Evolutionary conservation across 805 yeast species (phyloP).

Genomic region (Zygoascus flipseniorum): DNA sequence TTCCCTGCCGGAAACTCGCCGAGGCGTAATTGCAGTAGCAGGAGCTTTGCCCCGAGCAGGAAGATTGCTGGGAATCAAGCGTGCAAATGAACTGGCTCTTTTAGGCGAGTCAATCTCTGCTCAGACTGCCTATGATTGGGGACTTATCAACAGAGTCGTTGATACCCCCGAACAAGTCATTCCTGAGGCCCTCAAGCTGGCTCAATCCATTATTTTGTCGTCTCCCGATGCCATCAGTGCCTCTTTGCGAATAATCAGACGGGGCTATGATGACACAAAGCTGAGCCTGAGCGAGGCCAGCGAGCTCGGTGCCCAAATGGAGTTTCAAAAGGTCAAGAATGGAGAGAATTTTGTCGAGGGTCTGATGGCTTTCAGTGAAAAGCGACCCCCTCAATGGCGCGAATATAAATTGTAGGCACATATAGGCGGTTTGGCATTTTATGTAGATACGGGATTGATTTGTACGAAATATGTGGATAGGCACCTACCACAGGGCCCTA

Average conservation of each 20-base stretch:
- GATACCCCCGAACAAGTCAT: constrained; percentile 15
- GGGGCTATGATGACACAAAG: constrained; percentile 16
- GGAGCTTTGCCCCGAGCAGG: constrained; percentile 24
- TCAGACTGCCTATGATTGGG: constrained; percentile 19
- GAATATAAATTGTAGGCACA: constrained; percentile 13
- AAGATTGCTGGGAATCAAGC: constrained; percentile 17
- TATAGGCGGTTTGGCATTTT: background rate
- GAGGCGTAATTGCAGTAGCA: constrained; percentile 22
- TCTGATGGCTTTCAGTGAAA: constrained; percentile 17
- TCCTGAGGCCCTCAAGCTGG: constrained; percentile 18
- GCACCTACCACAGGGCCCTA: too few species aligned
- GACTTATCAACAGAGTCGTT: constrained; percentile 19
- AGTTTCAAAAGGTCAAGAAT: constrained; percentile 7
- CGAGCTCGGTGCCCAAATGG: constrained; percentile 7
- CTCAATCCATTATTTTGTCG: constrained; percentile 13
- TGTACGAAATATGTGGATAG: too few species aligned
- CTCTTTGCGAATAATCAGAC: constrained; percentile 15
- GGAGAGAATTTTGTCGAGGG: constrained; percentile 18
- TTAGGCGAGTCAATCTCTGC: constrained; percentile 22
- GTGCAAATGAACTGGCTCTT: constrained; percentile 21
- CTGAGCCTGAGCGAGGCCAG: constrained; percentile 15
- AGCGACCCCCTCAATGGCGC: constrained; percentile 20
- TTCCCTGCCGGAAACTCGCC: constrained; percentile 20
- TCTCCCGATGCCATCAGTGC: constrained; percentile 22
- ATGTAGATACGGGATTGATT: too few species aligned